These are phyloP conservation scores for Colletotrichum incanum DNA, from an alignment of 2,329 filamentous ascomycete genomes.

Conservation along the genomic window DNA sequence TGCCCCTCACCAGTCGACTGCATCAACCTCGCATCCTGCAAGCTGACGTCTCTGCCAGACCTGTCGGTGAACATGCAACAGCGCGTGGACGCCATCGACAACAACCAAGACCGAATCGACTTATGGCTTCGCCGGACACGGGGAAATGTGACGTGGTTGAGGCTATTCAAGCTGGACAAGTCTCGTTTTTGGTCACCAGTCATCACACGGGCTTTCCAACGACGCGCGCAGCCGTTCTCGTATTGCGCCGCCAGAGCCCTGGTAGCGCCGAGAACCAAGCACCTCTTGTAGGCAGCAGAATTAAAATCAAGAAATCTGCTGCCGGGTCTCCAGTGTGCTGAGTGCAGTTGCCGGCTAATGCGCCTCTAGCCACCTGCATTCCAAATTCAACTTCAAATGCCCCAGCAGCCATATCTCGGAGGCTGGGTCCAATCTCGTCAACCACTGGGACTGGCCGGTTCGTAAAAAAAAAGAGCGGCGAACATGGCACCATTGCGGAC, in stretches of 20 bases:
- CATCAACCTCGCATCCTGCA: not conserved
- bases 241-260: constrained; percentile 27
- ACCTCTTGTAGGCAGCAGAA: constrained; percentile 34
- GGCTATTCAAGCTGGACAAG: constrained; percentile 29
- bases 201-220: constrained; percentile 17
- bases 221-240: constrained; percentile 30
- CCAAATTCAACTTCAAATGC: constrained; percentile 7
- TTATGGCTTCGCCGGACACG: constrained; percentile 20
- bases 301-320: constrained; percentile 24
- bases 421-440: not conserved
- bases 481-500: constrained; percentile 9
- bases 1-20: constrained; percentile 2
- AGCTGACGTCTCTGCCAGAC: constrained; percentile 9
- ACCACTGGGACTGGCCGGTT: constrained; percentile 2
- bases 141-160: constrained; percentile 35
- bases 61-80: constrained; percentile 22
- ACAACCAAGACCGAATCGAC: constrained; percentile 18
- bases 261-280: constrained; percentile 4
- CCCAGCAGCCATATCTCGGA: constrained; percentile 5
- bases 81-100: constrained; percentile 7
- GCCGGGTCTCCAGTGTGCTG: not conserved
- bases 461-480: constrained; percentile 21
- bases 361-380: constrained; percentile 12
- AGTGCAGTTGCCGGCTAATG: constrained; percentile 18
- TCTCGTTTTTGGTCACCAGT: constrained; percentile 23